Conservation (phyloP, 768 basidiomycete species). For the Naganishia vishniacii region DNA sequence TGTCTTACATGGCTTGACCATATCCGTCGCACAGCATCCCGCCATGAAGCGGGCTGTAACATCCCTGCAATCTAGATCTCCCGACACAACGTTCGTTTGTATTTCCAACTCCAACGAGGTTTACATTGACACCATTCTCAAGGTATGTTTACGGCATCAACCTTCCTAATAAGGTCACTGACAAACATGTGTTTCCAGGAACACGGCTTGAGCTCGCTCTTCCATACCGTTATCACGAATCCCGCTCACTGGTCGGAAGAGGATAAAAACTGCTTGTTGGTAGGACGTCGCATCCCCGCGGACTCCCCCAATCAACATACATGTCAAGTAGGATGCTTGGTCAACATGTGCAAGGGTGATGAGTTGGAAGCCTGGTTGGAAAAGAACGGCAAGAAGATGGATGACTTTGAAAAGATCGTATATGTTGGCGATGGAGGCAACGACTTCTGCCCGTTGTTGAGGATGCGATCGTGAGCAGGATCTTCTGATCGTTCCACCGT, state of each 20-base stretch:
- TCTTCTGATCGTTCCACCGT: background rate
- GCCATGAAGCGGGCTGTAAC: conserved; percentile 91
- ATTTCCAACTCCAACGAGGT: conserved; percentile 90
- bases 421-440: conserved; percentile 94
- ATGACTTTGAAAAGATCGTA: conserved; percentile 66
- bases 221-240: conserved; percentile 83
- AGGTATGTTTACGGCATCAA: conserved; percentile 53
- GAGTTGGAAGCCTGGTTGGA: conserved; percentile 79
- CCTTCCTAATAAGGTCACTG: background rate
- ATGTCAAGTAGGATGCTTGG: conserved; percentile 80
- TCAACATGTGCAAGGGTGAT: conserved; percentile 99
- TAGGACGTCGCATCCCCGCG: conserved; percentile 71
- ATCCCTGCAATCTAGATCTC: conserved; percentile 62
- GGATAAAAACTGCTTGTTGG: conserved; percentile 55
- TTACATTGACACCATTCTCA: conserved; percentile 82
- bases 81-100: conserved; percentile 73
- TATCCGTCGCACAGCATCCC: conserved; percentile 89
- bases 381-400: conserved; percentile 53
- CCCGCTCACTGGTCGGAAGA: conserved; percentile 73
- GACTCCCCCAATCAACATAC: conserved; percentile 65
- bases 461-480: conserved; percentile 60
- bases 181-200: conserved; percentile 52
- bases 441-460: conserved; percentile 88
- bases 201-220: conserved; percentile 66
- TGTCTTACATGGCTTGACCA: too few species aligned